A percentile compares a stretch with the other conserved stretches of the same genome.
Conservation (phyloP, 2,329 filamentous ascomycete species). For the Scytalidium sp. region DNA sequence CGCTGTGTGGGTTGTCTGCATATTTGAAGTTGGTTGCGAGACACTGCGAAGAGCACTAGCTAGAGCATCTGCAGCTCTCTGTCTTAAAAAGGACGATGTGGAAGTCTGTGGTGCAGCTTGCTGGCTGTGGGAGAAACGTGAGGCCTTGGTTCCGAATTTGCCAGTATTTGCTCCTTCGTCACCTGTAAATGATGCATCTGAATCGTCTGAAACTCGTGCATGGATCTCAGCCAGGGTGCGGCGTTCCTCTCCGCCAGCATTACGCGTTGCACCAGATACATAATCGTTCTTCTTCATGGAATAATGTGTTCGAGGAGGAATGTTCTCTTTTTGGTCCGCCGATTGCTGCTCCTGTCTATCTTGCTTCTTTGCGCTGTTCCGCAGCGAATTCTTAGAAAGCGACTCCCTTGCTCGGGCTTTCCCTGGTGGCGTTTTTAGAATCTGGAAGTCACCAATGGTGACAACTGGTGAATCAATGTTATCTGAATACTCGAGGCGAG, state of each 20-base stretch:
- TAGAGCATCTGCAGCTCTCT: constrained; percentile 9
- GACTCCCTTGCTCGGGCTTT: constrained; percentile 4
- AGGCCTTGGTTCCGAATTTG: constrained; percentile 43
- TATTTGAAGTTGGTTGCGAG: constrained; percentile 12
- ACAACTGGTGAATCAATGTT: constrained; percentile 38
- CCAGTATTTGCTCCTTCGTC: constrained; percentile 43
- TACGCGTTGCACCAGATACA: constrained; percentile 26
- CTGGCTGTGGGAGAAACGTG: constrained; percentile 48
- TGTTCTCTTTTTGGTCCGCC: constrained; percentile 2
- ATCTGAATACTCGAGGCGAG: constrained; percentile 43
- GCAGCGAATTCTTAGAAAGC: constrained; percentile 1
- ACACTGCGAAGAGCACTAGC: constrained; percentile 2
- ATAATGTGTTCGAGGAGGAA: constrained; percentile 10
- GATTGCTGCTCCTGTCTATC: constrained; percentile 10
- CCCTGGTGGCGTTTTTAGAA: constrained; percentile 30
- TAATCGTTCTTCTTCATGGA: constrained; percentile 10
- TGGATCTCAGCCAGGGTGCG: constrained; percentile 54
- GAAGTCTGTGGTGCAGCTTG: constrained; percentile 33
- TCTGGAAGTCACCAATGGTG: constrained; percentile 39
- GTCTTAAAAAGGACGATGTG: constrained; percentile 22
- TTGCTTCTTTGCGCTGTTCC: constrained; percentile 5
- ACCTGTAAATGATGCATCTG: constrained; percentile 47
- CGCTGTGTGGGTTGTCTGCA: constrained; percentile 22
- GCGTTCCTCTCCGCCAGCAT: constrained; percentile 33
- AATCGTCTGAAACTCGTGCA: constrained; percentile 47